Base-by-base conservation (phyloP, 441 rosid species). In the Theobroma grandiflorum region DNA sequence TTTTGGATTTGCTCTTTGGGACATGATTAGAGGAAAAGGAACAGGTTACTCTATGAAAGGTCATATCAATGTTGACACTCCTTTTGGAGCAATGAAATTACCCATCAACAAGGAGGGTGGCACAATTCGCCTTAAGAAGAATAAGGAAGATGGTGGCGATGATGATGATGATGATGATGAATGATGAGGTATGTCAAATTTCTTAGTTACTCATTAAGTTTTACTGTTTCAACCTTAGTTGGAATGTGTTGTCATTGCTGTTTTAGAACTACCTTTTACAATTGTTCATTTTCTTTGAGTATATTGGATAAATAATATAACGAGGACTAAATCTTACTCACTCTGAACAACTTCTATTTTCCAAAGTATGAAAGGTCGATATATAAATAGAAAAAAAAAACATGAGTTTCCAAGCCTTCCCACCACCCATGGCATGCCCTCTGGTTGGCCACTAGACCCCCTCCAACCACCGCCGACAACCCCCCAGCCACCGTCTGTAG, bases 51-150 rank as follows among this genome's bases (percentile, higher is more conserved):
- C 88, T 49, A 90, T 96, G 82, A 95, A 92, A 89, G 99, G 98
- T 62, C 62, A 93, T 78, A 86, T 96, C n/a, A 81, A 93, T 79
- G 99, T 87, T 69, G 94, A 89, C 83, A 96, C 99, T 14, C 99
- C 98, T 45, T 96, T 91, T 84, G 98, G 99, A 70, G 89, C 86
- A 15, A 96, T 96, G 97, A 96, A 92, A 91, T 82, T 96, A 80
- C 98, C 99, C 50, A 92, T 96, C 70, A 88, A 82, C 89, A 96
- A 90, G 85, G 99, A 96, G 86, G 95, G 98, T 72, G 98, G 98
- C 31, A 88, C 91, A 14, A 95, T 98, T 47, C 91, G 93, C 61
- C 89, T 94, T n/a, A 95, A 92, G 94, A 95, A 92, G 88, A 90
- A 86, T 76, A 93, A 93, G 22, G 98, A 93, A 26, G 93, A 94